Percentiles rank a stretch among this genome's conserved stretches.
Conservation (phyloP, 345 rosid genomes). For the Turnera subulata region DNA sequence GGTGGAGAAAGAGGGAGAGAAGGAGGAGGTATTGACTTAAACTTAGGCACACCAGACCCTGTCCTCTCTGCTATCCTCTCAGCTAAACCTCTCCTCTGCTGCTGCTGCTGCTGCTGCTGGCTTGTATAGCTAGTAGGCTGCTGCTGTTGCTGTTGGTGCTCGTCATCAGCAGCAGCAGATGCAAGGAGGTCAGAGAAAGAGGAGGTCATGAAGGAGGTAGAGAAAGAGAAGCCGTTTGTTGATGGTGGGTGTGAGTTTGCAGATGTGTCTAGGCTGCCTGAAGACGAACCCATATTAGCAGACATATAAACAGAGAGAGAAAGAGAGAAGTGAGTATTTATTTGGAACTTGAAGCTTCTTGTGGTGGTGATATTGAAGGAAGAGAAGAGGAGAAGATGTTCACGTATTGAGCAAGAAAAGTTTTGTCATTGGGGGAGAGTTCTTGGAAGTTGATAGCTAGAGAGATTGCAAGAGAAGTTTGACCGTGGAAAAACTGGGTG, state of each 20-base stretch:
- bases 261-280: slow-evolving; percentile 36
- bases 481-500: too few relatives aligned
- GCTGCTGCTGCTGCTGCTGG: too few relatives aligned
- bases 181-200: slow-evolving; percentile 60
- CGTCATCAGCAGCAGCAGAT: slow-evolving; percentile 27
- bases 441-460: too few relatives aligned
- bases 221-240: not conserved
- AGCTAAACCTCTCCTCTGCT: slow-evolving; percentile 20
- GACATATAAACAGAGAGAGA: too few relatives aligned
- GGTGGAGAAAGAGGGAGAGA: slow-evolving; percentile 79
- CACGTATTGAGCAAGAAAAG: too few relatives aligned
- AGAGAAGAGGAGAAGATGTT: too few relatives aligned
- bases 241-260: slow-evolving; percentile 21
- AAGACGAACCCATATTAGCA: slow-evolving; percentile 37
- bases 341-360: too few relatives aligned
- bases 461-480: too few relatives aligned
- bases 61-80: slow-evolving; percentile 51
- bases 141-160: not conserved
- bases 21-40: slow-evolving; percentile 75
- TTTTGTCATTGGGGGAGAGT: too few relatives aligned
- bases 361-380: too few relatives aligned
- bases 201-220: slow-evolving; percentile 32
- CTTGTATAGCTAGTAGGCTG: not conserved
- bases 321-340: too few relatives aligned
- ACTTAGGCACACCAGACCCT: slow-evolving; percentile 76